These are phyloP conservation scores for Taphrina populina DNA, from an alignment of 1,139 yeast species.

Conservation along the genomic window DNA sequence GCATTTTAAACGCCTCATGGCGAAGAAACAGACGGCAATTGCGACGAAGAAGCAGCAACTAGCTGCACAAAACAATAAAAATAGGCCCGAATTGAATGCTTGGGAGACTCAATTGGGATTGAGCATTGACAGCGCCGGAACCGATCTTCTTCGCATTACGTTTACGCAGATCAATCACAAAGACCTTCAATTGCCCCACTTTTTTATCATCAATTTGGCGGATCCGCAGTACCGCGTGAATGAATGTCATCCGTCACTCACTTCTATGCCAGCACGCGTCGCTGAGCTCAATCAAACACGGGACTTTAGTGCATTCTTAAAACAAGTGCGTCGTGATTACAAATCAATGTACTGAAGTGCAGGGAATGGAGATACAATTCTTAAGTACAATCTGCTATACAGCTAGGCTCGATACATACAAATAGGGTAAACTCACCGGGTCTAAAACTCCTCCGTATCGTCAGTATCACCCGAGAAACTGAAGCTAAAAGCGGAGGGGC, in stretches of 20 bases:
- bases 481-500: slow-evolving; percentile 8
- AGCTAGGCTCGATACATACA: background rate
- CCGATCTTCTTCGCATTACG: slow-evolving; percentile 33
- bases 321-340: slow-evolving; percentile 63
- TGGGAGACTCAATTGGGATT: slow-evolving; percentile 36
- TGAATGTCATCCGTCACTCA: slow-evolving; percentile 72
- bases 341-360: slow-evolving; percentile 42
- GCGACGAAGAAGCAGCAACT: slow-evolving; percentile 16
- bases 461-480: slow-evolving; percentile 13
- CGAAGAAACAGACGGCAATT: slow-evolving; percentile 26
- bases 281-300: slow-evolving; percentile 35
- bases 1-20: background rate
- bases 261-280: slow-evolving; percentile 44
- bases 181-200: slow-evolving; percentile 22
- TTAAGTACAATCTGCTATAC: background rate
- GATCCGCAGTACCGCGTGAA: slow-evolving; percentile 51
- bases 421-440: too few species aligned
- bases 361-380: background rate
- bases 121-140: slow-evolving; percentile 35
- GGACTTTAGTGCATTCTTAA: slow-evolving; percentile 41
- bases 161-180: slow-evolving; percentile 34
- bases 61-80: slow-evolving; percentile 27
- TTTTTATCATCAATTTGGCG: slow-evolving; percentile 27
- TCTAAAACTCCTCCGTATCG: background rate
- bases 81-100: slow-evolving; percentile 34